phyloP scores from a whole-genome alignment of 257 asterid species.

The Solanum clarkiae region DNA sequence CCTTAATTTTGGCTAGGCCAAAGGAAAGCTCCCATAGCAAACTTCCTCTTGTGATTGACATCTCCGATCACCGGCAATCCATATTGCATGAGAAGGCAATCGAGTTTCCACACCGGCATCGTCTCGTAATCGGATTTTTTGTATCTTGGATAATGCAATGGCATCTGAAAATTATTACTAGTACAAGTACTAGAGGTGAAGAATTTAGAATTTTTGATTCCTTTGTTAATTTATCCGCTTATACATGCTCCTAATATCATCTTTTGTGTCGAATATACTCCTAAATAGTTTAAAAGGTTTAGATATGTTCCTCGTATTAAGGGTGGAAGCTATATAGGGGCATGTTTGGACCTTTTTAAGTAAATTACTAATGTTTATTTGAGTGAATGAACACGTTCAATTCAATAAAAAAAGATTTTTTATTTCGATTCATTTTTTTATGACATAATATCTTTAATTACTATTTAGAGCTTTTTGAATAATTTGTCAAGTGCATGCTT shows the following conservation, averaged over 20 bases:
- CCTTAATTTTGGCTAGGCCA: constrained; percentile 6
- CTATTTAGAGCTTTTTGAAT: background rate
- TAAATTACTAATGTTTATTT: background rate
- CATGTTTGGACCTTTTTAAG: background rate
- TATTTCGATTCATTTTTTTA: too few relatives aligned
- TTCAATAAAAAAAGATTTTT: too few relatives aligned
- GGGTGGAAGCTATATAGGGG: background rate
- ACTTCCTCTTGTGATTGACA: constrained; percentile 9
- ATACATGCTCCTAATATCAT: background rate
- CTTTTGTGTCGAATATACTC: background rate
- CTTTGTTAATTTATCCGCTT: background rate
- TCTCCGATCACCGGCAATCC: constrained; percentile 10
- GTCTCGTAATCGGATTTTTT: constrained; percentile 11
- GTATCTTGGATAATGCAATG: constrained; percentile 2
- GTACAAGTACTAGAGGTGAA: background rate
- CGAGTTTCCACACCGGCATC: constrained; percentile 13
- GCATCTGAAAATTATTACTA: background rate
- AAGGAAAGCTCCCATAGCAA: constrained; percentile 22
- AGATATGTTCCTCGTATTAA: too few relatives aligned
- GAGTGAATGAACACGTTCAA: too few relatives aligned
- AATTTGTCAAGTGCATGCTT: background rate
- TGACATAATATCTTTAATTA: too few relatives aligned
- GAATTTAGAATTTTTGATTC: background rate
- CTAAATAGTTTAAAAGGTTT: too few relatives aligned
- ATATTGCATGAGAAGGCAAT: constrained; percentile 10